Conservation (phyloP, 257 asterid genomes). For the Leptodermis oblonga region DNA sequence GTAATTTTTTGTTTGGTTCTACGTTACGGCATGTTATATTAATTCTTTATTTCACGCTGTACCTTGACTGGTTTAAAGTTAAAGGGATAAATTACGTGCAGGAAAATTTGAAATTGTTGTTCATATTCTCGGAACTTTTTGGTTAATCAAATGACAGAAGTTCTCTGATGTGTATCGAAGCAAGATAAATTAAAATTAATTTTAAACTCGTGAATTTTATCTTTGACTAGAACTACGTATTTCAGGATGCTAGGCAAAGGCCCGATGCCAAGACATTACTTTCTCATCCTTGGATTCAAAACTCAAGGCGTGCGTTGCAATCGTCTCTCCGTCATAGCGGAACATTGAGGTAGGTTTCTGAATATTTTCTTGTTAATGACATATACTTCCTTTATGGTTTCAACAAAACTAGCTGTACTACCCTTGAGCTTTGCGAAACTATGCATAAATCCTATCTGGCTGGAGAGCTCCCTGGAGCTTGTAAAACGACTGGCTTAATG, state of each 20-base stretch:
- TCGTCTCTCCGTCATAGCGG: slow-evolving; percentile 86
- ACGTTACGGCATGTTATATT: not conserved
- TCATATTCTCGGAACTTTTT: not conserved
- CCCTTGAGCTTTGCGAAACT: not conserved
- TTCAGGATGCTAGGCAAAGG: slow-evolving; percentile 99
- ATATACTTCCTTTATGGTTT: not conserved
- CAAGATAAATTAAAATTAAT: not conserved
- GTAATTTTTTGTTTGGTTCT: not conserved
- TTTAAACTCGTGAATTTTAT: slow-evolving; percentile 13
- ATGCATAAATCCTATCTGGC: not conserved
- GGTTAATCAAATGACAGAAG: not conserved
- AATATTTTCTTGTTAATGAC: slow-evolving; percentile 2
- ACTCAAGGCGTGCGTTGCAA: slow-evolving; percentile 92
- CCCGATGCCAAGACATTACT: slow-evolving; percentile 96
- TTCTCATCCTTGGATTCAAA: slow-evolving; percentile 98
- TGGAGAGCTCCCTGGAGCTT: not conserved
- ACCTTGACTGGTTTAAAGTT: not conserved
- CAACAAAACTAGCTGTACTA: not conserved
- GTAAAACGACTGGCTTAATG: not conserved
- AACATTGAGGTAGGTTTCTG: slow-evolving; percentile 50
- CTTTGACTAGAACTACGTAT: slow-evolving; percentile 23
- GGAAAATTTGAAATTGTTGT: not conserved
- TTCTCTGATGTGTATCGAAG: slow-evolving; percentile 1
- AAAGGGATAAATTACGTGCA: not conserved
- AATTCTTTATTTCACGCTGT: not conserved